Base-by-base conservation (phyloP, 2,329 filamentous ascomycete species). In the Colletotrichum sp. region DNA sequence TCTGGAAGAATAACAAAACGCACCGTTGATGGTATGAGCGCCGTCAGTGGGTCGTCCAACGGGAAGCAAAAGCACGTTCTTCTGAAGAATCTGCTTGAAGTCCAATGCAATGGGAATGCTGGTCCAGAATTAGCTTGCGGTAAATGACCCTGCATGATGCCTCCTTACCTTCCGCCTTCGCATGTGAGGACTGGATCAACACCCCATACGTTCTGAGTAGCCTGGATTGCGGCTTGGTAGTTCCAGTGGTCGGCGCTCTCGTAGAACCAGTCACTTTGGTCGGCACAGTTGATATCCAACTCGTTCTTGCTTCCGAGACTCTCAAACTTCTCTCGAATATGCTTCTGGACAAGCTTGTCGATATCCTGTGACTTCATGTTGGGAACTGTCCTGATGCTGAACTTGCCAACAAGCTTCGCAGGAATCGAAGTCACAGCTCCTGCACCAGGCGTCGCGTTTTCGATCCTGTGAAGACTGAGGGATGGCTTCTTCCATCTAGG, bases 401-500 rank as follows among this genome's bases (percentile, higher is more conserved):
- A 99, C 88, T 99, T 99, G 87, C 97, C 97, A 81, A 94, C 94
- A 72, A 99, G 96, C 89, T 98, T 98, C 81, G 97, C 96, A 4
- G 97, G 97, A 80, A 99, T 99, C 81, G 99, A 97, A 1, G 97
- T 99, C 91, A 99, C 99, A 71, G 96, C 97, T 60, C 97, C 97
- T 5, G 96, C 94, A 2, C 94, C 94, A 57, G 94, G 96, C 88
- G 98, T 99, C 64, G 96, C 97, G 75, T 97, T 97, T 87, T 99
- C 97, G 79, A 99, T 88, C 75, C 97, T 97, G 88, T 99, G 97
- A 52, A 99, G 89, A 26, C 96, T 98, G 70, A 99, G 90, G 13
- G 96, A 98, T 1, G 97, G 97, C 85, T 94, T 97, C 80, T 97
- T 92, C 97, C 98, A 99, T 81, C 97, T 94, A 98, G 99, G 99